Base-by-base conservation (phyloP, 345 rosid genomes). In the Bruguiera parviflora region DNA sequence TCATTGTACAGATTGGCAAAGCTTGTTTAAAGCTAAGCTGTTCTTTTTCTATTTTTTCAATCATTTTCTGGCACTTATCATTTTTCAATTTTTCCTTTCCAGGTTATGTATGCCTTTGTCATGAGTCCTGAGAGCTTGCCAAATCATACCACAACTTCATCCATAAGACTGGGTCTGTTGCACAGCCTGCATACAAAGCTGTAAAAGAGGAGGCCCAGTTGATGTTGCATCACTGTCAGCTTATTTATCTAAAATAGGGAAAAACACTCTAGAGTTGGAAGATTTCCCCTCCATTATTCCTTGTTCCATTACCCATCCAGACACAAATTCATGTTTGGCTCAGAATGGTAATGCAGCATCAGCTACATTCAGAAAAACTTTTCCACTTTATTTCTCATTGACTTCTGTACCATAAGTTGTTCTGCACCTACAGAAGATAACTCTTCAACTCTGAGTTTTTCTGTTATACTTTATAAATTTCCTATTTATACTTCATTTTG, bases 71-170 rank as follows among this genome's bases (percentile, higher is more conserved):
- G 31, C n/a, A 33, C 33, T 22, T n/a, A 47, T 27, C 2, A 1
- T 35, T 70, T 66, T 60, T n/a, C 76, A 66, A 72, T 72, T 70
- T 72, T 65, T 72, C 6, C 61, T 27, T 33, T 58, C 8, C 81
- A 92, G 99, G 89, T 92, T 47, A 92, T 92, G 97, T 92, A 92
- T 76, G 68, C 89, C 71, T 92, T 92, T 79, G 86, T 89, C 60
- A 92, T 92, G 97, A 96, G 88, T 51, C 98, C 99, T 7, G 99
- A 89, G 82, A 96, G 94, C 83, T 85, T 96, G 87, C 99, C 98
- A 39, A 90, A 82, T 78, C 98, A 73, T 96, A 96, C 81, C 89
- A 81, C 74, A 91, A 92, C 75, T 96, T 96, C 58, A 96, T 96
- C 75, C 98, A 92, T 80, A 92, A 92, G 78, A 96, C 99, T 25